A percentile compares a stretch with the other conserved stretches of the same genome.
Evolutionary conservation across 1,139 yeast genomes (phyloP).

Genomic region (Kodamaea sp.): DNA sequence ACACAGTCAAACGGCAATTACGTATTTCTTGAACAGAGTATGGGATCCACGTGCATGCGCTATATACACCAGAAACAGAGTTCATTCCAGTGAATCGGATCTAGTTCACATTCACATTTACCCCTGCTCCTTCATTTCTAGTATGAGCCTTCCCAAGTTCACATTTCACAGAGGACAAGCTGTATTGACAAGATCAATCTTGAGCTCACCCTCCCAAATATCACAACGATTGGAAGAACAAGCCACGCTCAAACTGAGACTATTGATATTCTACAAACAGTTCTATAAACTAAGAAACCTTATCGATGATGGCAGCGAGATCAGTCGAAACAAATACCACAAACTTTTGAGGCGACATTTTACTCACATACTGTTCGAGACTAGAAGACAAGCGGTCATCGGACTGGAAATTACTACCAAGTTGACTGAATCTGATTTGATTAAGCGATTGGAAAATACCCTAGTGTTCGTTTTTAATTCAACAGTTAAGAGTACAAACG

Average conservation of each 20-base stretch:
- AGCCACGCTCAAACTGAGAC: conserved; percentile 13
- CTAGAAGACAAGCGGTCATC: conserved; percentile 16
- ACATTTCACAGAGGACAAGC: conserved; percentile 9
- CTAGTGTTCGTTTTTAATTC: conserved; percentile 42
- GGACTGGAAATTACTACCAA: conserved; percentile 7
- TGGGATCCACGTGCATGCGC: too few relatives aligned
- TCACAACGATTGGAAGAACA: conserved; percentile 3
- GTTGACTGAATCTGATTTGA: conserved; percentile 17
- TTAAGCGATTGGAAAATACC: conserved; percentile 33
- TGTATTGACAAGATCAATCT: conserved; percentile 8
- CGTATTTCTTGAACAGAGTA: too few relatives aligned
- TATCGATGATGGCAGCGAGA: conserved; percentile 18
- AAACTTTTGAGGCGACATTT: conserved; percentile 30
- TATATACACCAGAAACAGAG: too few relatives aligned
- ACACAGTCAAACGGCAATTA: too few relatives aligned
- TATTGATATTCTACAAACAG: conserved; percentile 29
- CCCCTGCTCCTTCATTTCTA: too few relatives aligned
- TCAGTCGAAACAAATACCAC: conserved; percentile 18
- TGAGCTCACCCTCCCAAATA: conserved; percentile 6
- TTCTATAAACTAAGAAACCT: conserved; percentile 34
- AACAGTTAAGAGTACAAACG: conserved; percentile 24
- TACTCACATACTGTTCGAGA: conserved; percentile 22
- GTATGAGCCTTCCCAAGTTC: conserved; percentile 2
- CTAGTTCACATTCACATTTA: too few relatives aligned
- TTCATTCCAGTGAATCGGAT: too few relatives aligned